These are phyloP conservation scores for Wickerhamomyces mucosus DNA, from an alignment of 805 yeast species.

Conservation along the genomic window DNA sequence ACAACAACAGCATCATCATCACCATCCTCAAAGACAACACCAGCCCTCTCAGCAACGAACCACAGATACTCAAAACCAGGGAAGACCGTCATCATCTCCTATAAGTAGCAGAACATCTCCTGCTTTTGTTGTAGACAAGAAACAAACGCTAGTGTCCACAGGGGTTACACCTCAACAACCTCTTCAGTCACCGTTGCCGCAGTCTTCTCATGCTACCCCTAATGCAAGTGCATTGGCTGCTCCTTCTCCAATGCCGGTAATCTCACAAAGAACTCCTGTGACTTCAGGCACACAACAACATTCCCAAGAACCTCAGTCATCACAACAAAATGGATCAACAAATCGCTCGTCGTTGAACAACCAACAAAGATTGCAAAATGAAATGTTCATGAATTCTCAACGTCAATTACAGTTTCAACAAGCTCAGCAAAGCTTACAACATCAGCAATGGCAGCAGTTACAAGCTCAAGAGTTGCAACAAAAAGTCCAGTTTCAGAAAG, in stretches of 20 bases:
- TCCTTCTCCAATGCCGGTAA: conserved; percentile 10
- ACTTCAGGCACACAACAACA: conserved; percentile 2
- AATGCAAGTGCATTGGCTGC: conserved; percentile 6
- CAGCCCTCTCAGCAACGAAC: not conserved
- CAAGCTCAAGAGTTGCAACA: conserved; percentile 17
- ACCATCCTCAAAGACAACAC: conserved; percentile 1
- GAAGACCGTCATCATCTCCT: conserved; percentile 1
- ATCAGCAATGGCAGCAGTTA: conserved; percentile 13
- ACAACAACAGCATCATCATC: conserved; percentile 4
- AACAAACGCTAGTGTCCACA: not conserved
- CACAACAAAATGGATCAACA: too few species aligned
- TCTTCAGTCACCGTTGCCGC: conserved; percentile 16
- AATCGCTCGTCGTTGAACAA: too few species aligned
- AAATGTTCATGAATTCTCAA: not conserved
- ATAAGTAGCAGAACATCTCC: not conserved
- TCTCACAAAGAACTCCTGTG: not conserved
- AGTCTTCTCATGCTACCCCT: conserved; percentile 12
- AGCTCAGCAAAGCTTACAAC: conserved; percentile 1
- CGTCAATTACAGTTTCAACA: conserved; percentile 3
- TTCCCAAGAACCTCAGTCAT: conserved; percentile 1
- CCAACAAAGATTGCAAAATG: not conserved
- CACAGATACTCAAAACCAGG: conserved; percentile 1
- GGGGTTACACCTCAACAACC: conserved; percentile 3
- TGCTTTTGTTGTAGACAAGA: not conserved
- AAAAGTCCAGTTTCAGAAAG: conserved; percentile 16